Conservation (phyloP, 139 green algal species). For the Picochlorum sp. region DNA sequence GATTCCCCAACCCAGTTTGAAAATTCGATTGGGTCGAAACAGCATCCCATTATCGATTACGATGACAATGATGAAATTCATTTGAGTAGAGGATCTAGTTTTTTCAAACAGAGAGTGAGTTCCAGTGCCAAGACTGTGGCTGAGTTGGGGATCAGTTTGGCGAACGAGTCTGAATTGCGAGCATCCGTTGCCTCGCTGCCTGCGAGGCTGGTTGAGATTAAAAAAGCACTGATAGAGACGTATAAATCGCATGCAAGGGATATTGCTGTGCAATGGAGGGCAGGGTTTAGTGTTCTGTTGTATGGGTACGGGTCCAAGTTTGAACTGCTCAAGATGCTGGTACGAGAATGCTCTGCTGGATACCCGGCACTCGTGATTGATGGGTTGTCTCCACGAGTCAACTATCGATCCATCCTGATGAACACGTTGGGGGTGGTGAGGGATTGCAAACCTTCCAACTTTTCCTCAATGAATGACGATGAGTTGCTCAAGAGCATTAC, state of each 20-base stretch:
- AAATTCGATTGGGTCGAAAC: too few relatives aligned
- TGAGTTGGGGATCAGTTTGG: slow-evolving; percentile 6
- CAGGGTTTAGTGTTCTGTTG: slow-evolving; percentile 66
- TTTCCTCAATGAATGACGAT: not conserved
- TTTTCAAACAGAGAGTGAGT: not conserved
- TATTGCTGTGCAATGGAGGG: slow-evolving; percentile 7
- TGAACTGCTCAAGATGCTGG: slow-evolving; percentile 62
- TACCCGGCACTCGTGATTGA: slow-evolving; percentile 5
- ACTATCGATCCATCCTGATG: slow-evolving; percentile 36
- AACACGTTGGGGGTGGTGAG: slow-evolving; percentile 9
- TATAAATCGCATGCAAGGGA: slow-evolving; percentile 7
- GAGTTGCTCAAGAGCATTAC: slow-evolving; percentile 28
- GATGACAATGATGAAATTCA: slow-evolving; percentile 1
- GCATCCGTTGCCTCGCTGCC: slow-evolving; percentile 6
- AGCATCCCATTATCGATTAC: not conserved
- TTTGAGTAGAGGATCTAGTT: too few relatives aligned
- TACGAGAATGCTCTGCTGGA: not conserved
- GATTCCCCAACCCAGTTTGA: too few relatives aligned
- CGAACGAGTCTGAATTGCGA: slow-evolving; percentile 8
- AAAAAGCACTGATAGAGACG: slow-evolving; percentile 11
- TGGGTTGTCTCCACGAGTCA: slow-evolving; percentile 40
- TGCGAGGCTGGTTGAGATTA: slow-evolving; percentile 3
- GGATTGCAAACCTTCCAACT: not conserved
- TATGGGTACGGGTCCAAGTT: slow-evolving; percentile 80
- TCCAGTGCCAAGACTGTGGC: not conserved